Base-by-base conservation (phyloP, 1,284 basidiomycete genomes). In the Xanthoconium separans region DNA sequence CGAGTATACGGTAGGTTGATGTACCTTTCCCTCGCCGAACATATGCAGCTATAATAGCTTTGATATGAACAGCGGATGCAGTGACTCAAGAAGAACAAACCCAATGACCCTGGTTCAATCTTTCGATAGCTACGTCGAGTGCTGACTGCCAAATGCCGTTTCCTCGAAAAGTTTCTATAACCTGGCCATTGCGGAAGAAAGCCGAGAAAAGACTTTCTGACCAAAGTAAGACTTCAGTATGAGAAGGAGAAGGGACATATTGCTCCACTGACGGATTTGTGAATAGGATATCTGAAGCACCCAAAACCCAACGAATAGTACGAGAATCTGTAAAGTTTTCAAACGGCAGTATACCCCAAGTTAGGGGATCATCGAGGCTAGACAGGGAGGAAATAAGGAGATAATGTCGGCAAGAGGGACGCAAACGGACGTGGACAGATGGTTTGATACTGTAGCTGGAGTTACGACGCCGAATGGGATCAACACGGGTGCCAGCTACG, bases 241-340 rank as follows among this genome's bases (percentile, higher is more conserved):
- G 34, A 27, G 47, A 40, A 33, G 42, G 20, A 24, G 31, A 24
- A 56, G 22, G 22, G 5, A 34, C 47, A 37, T 20, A 55, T 45
- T 44, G 47, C 43, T 51, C 57, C 46, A 58, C 86, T 72, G 70
- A 90, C 83, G 90, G 84, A 72, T 95, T 97, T 8, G 91, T 98
- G 74, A 98, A 99, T 80, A 98, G 89, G 66, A 99, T 89, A 60
- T 99, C 96, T 18, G 90, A 89, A 2, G 96, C 95, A 51, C 91
- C 92, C 15, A 94, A 77, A 4, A 91, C 86, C 93, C 93, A 96
- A 50, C 94, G 79, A 29, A 81, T 89, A 31, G 80, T 86, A 27
- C 75, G 74, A 9, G 85, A 73, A 51, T 75, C 76, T 27, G 87
- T 73, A 66, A 84, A 90, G 55, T 77, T 84, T 29, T 75, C 70